phyloP scores from a whole-genome alignment of 176 grass and related monocot genomes.

The Chloris gayana region DNA sequence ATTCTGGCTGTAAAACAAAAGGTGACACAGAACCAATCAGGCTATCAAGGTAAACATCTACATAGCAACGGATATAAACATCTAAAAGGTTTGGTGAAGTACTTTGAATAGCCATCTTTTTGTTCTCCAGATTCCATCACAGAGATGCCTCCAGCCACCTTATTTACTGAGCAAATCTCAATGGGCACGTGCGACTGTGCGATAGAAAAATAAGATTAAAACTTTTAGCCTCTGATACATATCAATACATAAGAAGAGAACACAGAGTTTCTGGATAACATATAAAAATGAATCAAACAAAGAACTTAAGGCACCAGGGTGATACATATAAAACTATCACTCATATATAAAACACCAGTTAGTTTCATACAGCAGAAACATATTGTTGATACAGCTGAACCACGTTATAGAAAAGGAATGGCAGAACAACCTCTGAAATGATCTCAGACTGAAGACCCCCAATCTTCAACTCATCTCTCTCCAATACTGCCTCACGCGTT shows the following conservation, averaged over 20 bases:
- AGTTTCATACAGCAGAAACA: conserved; percentile 17
- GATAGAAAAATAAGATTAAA: conserved; percentile 25
- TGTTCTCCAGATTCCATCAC: conserved; percentile 33
- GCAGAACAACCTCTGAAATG: conserved; percentile 43
- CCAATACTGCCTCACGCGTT: conserved; percentile 20
- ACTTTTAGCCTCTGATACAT: conserved; percentile 7
- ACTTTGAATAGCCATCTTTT: conserved; percentile 37
- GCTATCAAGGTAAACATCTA: conserved; percentile 23
- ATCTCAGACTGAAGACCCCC: conserved; percentile 9
- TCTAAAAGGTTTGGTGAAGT: conserved; percentile 10
- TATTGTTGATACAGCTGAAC: not conserved
- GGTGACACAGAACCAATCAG: conserved; percentile 15
- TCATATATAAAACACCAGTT: not conserved
- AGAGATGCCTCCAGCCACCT: conserved; percentile 25
- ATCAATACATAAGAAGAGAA: not conserved
- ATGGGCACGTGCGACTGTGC: conserved; percentile 17
- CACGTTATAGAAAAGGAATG: conserved; percentile 7
- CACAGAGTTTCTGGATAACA: not conserved
- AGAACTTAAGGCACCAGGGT: too few relatives aligned
- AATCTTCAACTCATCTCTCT: conserved; percentile 26
- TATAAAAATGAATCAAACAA: not conserved
- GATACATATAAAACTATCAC: too few relatives aligned
- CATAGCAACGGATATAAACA: conserved; percentile 28
- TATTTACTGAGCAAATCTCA: conserved; percentile 37
- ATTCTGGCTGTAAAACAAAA: conserved; percentile 43